These are phyloP conservation scores for Xylaria sp. DNA, from an alignment of 2,329 filamentous ascomycete species.

Conservation along the genomic window DNA sequence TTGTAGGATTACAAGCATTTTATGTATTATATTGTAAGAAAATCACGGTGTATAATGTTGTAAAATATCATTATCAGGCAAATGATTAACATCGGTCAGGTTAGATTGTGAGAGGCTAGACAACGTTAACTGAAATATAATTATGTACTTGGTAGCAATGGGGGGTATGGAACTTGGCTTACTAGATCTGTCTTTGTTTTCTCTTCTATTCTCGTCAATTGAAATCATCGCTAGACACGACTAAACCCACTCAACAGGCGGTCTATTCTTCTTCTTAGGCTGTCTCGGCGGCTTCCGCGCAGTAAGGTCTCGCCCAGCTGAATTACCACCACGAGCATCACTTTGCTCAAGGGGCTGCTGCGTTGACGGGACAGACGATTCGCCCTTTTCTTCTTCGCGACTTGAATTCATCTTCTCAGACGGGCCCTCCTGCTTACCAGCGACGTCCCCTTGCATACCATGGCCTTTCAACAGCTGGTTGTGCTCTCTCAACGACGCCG, in stretches of 20 bases:
- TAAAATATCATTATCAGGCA: too few species aligned
- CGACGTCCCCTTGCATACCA: conserved; percentile 22
- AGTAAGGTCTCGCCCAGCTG: neutral
- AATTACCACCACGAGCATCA: neutral
- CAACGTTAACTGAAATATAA: neutral
- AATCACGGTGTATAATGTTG: too few species aligned
- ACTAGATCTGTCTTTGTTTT: neutral
- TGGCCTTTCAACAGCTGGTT: conserved; percentile 34
- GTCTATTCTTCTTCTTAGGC: neutral
- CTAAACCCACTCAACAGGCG: neutral
- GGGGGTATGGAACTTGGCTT: neutral
- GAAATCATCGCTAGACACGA: neutral
- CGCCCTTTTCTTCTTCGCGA: neutral
- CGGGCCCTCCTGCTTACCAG: neutral
- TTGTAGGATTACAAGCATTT: neutral
- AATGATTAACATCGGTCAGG: too few species aligned
- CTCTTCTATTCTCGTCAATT: neutral
- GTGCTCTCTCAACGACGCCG: conserved; percentile 33
- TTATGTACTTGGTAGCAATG: neutral
- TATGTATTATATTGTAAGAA: neutral
- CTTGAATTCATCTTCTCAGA: conserved; percentile 33
- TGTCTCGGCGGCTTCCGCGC: neutral
- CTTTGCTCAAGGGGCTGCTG: neutral
- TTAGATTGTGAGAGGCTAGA: too few species aligned
- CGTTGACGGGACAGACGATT: neutral